Percentiles rank a stretch among this genome's conserved stretches.
These are phyloP conservation scores for Neocallimastix lanati DNA, from an alignment of 192 early-diverging fungal species.

Conservation along the genomic window DNA sequence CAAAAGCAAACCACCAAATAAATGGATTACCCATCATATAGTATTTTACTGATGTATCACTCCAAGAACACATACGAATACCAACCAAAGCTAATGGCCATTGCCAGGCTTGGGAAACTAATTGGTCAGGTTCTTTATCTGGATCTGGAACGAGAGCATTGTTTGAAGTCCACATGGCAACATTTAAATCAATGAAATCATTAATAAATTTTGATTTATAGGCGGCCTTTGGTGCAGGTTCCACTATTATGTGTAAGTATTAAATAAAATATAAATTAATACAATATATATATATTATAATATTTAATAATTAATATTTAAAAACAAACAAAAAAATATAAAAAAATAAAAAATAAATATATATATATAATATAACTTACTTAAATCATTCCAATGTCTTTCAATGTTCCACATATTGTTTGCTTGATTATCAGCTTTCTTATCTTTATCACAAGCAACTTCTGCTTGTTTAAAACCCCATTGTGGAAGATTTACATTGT, in stretches of 20 bases:
- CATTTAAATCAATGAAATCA: background rate
- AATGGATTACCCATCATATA: slow-evolving; percentile 3
- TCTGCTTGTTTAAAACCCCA: background rate
- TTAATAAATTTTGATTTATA: background rate
- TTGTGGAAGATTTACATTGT: background rate
- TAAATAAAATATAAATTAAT: too few species aligned
- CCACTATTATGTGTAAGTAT: background rate
- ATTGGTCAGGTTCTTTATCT: slow-evolving; percentile 1
- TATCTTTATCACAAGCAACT: background rate
- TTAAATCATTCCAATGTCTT: slow-evolving; percentile 10
- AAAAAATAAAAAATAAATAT: background rate
- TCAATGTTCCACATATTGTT: slow-evolving; percentile 20
- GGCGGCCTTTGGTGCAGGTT: background rate
- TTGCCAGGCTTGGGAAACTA: slow-evolving; percentile 1
- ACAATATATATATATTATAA: too few species aligned
- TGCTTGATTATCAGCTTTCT: background rate
- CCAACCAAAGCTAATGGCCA: background rate
- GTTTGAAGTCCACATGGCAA: slow-evolving; percentile 1
- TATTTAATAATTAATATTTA: too few species aligned
- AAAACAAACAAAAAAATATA: too few species aligned
- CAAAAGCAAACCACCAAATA: background rate
- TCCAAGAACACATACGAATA: slow-evolving; percentile 1
- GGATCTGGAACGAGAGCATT: background rate
- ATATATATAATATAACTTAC: slow-evolving; percentile 3
- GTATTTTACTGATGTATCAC: background rate